Evolutionary conservation across 208 protist species (phyloP), one percentile per base, ranked within the genome.

Genomic region (Acanthamoeba sp.): DNA sequence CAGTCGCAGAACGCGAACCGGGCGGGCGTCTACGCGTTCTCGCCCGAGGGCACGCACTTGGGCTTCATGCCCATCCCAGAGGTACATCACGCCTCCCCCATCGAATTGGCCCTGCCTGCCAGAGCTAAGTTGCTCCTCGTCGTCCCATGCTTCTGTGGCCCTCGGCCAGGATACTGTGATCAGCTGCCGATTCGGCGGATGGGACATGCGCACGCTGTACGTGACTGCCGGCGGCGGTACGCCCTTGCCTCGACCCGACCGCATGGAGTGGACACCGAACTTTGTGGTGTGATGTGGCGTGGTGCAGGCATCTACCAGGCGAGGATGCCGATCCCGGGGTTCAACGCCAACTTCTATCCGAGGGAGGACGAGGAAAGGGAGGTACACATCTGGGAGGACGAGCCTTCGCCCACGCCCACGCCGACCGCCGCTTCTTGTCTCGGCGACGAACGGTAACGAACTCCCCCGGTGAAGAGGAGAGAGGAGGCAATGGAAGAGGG

Each of bases 141-240:
- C n/a, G n/a, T n/a, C n/a, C n/a, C n/a, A n/a, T n/a, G n/a, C n/a
- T n/a, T 52, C 48, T 52, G 48, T 52, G 14, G 16, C 48, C 48
- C 29, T 9, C 62, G 22, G 27, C 29, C 32, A 78, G 66, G 66
- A 78, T 32, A 14, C 12, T 9, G 66, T 38, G 14, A 20, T 34
- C 1, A 78, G 66, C 36, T 78, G 66, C 22, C 66, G 66, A 18
- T 78, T 78, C 32, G 66, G 66, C 18, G 66, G 66, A 20, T 78
- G 66, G 66, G 66, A 78, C 66, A 78, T 78, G 66, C 66, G 66
- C 24, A 78, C 66, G 10, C 66, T 78, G 29, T 78, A 78, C 66
- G n/a, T 78, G 14, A 78, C 66, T 38, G 66, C 66, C 14, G 66
- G 66, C 9, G 66, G 66, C 24, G 36, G 66, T 78, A 45, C 66